phyloP scores from a whole-genome alignment of 495 filamentous ascomycete genomes.

The Penicillium macrosclerotiorum region DNA sequence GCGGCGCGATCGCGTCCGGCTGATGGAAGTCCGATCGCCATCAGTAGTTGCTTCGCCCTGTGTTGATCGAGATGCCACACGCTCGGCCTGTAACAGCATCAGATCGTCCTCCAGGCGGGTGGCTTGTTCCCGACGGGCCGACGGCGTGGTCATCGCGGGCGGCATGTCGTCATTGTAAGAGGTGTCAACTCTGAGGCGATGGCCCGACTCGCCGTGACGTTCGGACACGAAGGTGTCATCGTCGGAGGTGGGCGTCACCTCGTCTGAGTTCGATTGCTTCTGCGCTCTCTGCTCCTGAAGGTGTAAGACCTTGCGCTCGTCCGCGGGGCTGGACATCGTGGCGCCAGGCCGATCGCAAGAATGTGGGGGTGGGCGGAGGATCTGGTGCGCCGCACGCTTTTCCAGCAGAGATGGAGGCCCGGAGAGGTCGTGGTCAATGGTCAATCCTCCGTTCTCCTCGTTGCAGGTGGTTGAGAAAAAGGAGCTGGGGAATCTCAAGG shows the following conservation, averaged over 20 bases:
- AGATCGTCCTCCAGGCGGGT: slow-evolving; percentile 80
- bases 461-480: no score
- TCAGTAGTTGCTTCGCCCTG: slow-evolving; percentile 41
- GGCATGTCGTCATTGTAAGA: slow-evolving; percentile 23
- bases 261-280: slow-evolving; percentile 14
- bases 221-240: slow-evolving; percentile 38
- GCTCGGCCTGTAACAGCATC: slow-evolving; percentile 78
- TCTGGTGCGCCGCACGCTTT: background rate
- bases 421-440: background rate
- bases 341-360: slow-evolving; percentile 33
- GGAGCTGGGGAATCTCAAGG: no score
- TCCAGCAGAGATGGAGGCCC: slow-evolving; percentile 3
- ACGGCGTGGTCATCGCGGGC: slow-evolving; percentile 42
- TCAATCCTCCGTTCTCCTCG: no score
- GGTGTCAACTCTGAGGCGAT: slow-evolving; percentile 38
- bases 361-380: slow-evolving; percentile 13
- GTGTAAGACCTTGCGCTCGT: slow-evolving; percentile 35
- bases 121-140: slow-evolving; percentile 62
- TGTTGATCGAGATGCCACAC: slow-evolving; percentile 59
- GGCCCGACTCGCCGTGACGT: slow-evolving; percentile 16
- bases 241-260: slow-evolving; percentile 36
- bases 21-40: slow-evolving; percentile 42
- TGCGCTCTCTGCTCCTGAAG: slow-evolving; percentile 20
- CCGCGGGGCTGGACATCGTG: slow-evolving; percentile 54
- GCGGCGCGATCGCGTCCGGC: slow-evolving; percentile 48